Base-by-base conservation (phyloP, 371 early-diverging fungal genomes). In the Mucor mucedo region DNA sequence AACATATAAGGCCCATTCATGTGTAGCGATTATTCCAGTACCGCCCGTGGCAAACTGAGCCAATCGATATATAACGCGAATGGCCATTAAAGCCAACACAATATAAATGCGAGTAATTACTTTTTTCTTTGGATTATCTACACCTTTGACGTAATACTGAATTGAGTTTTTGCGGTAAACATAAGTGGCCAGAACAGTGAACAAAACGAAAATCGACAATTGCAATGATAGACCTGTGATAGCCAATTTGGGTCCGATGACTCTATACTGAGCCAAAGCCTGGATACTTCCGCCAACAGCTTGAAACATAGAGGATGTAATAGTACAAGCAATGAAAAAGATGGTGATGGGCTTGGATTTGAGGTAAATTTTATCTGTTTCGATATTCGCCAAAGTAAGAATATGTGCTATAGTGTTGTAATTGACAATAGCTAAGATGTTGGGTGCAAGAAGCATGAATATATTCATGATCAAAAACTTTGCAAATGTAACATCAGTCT, bases 301-400 rank as follows among this genome's bases (percentile, higher is more conserved):
- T 52, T 66, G 66, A 5, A 66, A 21, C 21, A 39, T 60, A 32
- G 60, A 66, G 2, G 66, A 47, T 41, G 56, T 40, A 14, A 66
- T 65, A 41, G 77, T 78, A 66, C 78, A 77, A 13, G 50, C 40
- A 38, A 78, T 71, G 35, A 78, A 78, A 16, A 78, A 71, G 71
- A 78, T 77, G 2, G 75, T 78, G 10, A 78, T 56, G n/a, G 70
- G 71, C 32, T 68, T 65, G 16, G 71, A 78, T 21, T 52, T 63
- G 21, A 77, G 62, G 47, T 60, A 71, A 40, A 74, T 76, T 27
- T 41, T 45, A 13, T 42, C 14, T 9, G 11, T 11, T 14, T 55
- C 38, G 9, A 41, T 41, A 3, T 53, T 54, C 5, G 70, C 66
- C 5, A 57, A 27, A 3, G 61, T 63, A 27, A 73, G 63, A 2